Evolutionary conservation across 441 rosid genomes (phyloP), one percentile per base, ranked within the genome.

Genomic region (Croton setiger): DNA sequence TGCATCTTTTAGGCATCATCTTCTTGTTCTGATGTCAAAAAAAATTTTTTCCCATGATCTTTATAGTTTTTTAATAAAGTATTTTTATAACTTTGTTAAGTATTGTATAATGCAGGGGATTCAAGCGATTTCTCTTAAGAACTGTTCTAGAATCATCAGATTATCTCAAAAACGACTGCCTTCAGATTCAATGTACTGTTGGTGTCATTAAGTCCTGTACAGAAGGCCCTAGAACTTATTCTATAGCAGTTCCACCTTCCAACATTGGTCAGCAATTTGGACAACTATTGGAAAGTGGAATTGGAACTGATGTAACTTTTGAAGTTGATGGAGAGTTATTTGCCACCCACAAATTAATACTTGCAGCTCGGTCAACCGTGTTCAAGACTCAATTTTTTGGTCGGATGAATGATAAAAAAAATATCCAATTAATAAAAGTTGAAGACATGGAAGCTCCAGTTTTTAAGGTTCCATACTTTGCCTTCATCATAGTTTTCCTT

Each of bases 331-430:
- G 88, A 48, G 98, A 96, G 74, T 68, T 73, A 21, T 96, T 85
- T 76, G 60, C 85, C 61, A 93, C 94, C 56, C 99, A 96, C 78
- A 96, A 89, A 69, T 75, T 96, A 80, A 88, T 96, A 39, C 89
- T 96, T 82, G 96, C 92, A 61, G 89, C 97, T 14, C 93, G 99
- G 5, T 96, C 99, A 35, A 97, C 96, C 20, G 98, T 96, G 53
- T 96, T 96, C 77, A 88, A 84, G 78, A 98, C 99, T 23, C 99
- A 96, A 73, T 92, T 96, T 71, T 92, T 83, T 84, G 98, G 98
- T 72, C 99, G 97, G 45, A 87, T 96, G 92, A 96, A 83, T 77
- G 96, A 84, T 82, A 82, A 73, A 8, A 27, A 27, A 27, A 83
- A 93, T 59, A 93, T 96, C 10, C 71, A 67, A 63, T 69, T 57